phyloP scores from a whole-genome alignment of 306 rosid genomes.

The Pterocarpus santalinus region DNA sequence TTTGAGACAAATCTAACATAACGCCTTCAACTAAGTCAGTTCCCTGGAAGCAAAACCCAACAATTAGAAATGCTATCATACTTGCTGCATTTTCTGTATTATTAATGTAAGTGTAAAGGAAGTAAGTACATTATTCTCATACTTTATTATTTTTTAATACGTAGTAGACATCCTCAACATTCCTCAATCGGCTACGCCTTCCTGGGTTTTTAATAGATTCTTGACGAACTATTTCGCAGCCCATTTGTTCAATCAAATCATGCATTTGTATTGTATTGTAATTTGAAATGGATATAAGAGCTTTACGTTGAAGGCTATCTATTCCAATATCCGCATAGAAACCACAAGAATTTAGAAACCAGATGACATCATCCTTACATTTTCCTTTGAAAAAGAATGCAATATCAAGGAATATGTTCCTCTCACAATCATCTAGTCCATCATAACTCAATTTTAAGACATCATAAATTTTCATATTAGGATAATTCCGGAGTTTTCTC shows the following conservation, averaged over 20 bases:
- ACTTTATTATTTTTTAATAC: not conserved
- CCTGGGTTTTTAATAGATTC: not conserved
- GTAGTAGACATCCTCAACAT: not conserved
- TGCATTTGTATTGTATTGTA: not conserved
- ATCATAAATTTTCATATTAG: too few species aligned
- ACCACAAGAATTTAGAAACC: not conserved
- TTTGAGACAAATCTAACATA: not conserved
- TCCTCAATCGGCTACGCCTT: not conserved
- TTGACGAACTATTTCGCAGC: not conserved
- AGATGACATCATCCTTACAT: not conserved
- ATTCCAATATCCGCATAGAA: conserved; percentile 22
- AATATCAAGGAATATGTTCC: too few species aligned
- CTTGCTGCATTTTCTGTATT: not conserved
- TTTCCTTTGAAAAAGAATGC: conserved; percentile 12
- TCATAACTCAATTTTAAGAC: too few species aligned
- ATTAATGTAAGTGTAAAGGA: not conserved
- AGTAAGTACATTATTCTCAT: not conserved
- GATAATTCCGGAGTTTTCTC: too few species aligned
- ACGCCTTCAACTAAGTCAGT: not conserved
- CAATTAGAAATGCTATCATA: not conserved
- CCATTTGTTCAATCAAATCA: not conserved
- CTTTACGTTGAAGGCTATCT: not conserved
- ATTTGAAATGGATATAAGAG: not conserved
- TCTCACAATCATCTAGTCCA: too few species aligned
- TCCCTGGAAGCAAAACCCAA: not conserved